A percentile compares a stretch with the other conserved stretches of the same genome.
phyloP scores from a whole-genome alignment of 1,139 yeast genomes.

The Trichomonascaceae sp. region DNA sequence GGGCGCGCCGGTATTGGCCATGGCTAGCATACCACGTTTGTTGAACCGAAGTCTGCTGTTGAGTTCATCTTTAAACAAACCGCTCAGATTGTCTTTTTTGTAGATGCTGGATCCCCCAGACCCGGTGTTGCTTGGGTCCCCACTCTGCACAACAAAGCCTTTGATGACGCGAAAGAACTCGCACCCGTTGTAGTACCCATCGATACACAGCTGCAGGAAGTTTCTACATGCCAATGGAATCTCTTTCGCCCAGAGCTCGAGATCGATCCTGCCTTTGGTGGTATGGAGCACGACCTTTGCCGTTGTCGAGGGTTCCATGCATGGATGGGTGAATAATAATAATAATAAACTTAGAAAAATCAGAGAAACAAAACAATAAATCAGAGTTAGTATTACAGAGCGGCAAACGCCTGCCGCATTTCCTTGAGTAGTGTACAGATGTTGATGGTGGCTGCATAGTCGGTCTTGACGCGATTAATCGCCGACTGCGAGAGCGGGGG shows the following conservation, averaged over 20 bases:
- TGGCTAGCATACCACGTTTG: conserved; percentile 45
- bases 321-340: conserved; percentile 7
- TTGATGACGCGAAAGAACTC: conserved; percentile 31
- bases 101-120: conserved; percentile 22
- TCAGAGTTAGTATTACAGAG: too few species aligned
- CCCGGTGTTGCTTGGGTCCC: conserved; percentile 27
- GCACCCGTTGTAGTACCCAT: conserved; percentile 32
- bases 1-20: conserved; percentile 27
- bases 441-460: too few species aligned
- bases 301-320: conserved; percentile 44
- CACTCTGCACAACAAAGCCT: conserved; percentile 31
- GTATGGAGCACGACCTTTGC: conserved; percentile 48
- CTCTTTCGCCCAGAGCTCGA: conserved; percentile 66
- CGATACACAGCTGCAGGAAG: conserved; percentile 38
- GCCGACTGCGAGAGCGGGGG: too few species aligned
- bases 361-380: too few species aligned
- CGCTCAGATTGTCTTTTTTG: conserved; percentile 13
- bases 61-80: conserved; percentile 33
- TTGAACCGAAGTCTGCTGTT: conserved; percentile 42
- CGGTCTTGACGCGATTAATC: too few species aligned
- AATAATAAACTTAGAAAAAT: too few species aligned
- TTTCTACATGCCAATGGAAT: conserved; percentile 37
- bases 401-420: too few species aligned
- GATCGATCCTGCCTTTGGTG: conserved; percentile 43
- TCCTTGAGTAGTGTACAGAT: too few species aligned